These are phyloP conservation scores for Plasmodium cynomolgi DNA, from an alignment of 169 alveolate species.

Conservation along the genomic window DNA sequence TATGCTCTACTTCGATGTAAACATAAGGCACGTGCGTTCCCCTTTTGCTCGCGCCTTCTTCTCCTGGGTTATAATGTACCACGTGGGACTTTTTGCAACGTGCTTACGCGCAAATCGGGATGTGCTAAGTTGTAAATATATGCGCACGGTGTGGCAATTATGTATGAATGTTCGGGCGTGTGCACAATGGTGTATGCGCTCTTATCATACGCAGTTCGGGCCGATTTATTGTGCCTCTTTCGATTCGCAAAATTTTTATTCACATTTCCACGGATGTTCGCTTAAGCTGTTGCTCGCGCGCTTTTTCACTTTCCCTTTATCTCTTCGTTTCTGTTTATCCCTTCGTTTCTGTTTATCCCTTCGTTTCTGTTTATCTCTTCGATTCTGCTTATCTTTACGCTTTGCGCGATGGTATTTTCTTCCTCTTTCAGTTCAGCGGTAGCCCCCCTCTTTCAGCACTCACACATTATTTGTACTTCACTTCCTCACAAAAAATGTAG, in stretches of 20 bases:
- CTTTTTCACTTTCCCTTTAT: background rate
- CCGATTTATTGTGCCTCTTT: background rate
- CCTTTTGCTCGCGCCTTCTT: background rate
- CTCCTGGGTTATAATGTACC: background rate
- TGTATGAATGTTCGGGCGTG: background rate
- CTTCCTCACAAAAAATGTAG: background rate
- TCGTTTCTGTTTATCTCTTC: too few species aligned
- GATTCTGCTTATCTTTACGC: background rate
- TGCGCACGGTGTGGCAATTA: background rate
- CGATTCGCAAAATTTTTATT: background rate
- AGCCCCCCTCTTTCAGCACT: constrained; percentile 17
- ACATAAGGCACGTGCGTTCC: background rate
- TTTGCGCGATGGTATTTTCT: constrained; percentile 1
- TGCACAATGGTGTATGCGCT: background rate
- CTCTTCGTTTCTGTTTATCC: too few species aligned
- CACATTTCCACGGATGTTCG: background rate
- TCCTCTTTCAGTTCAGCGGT: background rate
- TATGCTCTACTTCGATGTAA: background rate
- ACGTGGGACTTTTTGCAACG: background rate
- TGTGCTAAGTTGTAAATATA: background rate
- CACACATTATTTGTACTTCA: constrained; percentile 15
- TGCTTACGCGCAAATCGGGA: background rate
- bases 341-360: too few species aligned
- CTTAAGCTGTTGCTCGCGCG: constrained; percentile 1
- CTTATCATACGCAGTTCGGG: background rate